Conservation (phyloP, 2,329 filamentous ascomycete genomes). For the Juglanconis sp. region DNA sequence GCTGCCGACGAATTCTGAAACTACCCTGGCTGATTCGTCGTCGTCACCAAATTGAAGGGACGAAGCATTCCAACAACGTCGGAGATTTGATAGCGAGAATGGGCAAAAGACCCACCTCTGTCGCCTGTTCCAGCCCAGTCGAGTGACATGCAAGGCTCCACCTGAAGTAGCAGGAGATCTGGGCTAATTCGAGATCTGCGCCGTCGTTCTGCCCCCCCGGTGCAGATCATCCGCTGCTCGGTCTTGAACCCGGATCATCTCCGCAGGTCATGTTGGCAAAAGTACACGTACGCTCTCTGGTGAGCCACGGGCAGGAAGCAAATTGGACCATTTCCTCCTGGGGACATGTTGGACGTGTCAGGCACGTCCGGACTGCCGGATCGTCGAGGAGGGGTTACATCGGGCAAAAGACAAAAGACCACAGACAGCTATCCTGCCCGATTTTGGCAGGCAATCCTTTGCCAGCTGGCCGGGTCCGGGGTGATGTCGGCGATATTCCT, state of each 20-base stretch:
- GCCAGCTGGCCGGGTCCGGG: background rate
- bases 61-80: background rate
- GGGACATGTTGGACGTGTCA: background rate
- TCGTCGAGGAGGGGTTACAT: background rate
- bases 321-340: background rate
- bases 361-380: background rate
- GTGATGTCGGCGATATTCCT: background rate
- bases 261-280: background rate
- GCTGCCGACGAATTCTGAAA: background rate
- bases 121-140: background rate
- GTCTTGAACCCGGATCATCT: background rate
- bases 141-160: background rate
- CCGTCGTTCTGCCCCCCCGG: background rate
- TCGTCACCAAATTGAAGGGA: conserved; percentile 3
- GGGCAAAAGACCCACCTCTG: background rate
- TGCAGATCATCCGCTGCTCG: background rate
- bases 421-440: background rate
- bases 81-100: background rate
- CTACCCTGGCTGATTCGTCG: conserved; percentile 1
- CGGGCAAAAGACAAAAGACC: too few species aligned
- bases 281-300: background rate
- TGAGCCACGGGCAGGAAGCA: background rate
- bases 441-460: background rate
- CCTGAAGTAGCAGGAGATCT: too few species aligned
- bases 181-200: too few species aligned